phyloP scores from a whole-genome alignment of 2,329 filamentous ascomycete species.

The Neofusicoccum ribis region DNA sequence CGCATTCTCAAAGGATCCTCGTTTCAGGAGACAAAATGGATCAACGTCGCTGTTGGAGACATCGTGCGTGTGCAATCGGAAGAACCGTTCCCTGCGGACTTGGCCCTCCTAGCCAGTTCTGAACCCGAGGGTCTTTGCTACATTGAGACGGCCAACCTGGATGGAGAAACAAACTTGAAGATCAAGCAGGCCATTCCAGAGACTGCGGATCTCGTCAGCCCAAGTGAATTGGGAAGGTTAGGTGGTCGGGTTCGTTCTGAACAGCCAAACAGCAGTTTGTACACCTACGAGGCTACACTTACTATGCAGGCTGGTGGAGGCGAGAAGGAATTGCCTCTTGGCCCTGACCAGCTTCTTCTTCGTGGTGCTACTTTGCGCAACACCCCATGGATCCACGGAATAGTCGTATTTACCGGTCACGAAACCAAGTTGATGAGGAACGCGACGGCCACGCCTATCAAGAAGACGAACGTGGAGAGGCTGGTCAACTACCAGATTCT shows the following conservation, averaged over 20 bases:
- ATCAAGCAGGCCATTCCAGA: conserved; percentile 97
- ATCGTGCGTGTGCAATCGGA: conserved; percentile 92
- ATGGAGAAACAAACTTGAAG: conserved; percentile 97
- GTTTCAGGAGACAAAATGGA: conserved; percentile 89
- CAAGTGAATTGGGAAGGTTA: conserved; percentile 79
- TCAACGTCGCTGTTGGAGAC: conserved; percentile 89
- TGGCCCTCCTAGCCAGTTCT: conserved; percentile 89
- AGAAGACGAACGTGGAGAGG: conserved; percentile 91
- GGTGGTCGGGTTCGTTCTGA: conserved; percentile 88
- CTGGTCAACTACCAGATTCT: conserved; percentile 93
- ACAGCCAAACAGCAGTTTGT: conserved; percentile 96
- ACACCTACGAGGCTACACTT: conserved; percentile 95
- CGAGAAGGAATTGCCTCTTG: conserved; percentile 87
- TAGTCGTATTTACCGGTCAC: conserved; percentile 96
- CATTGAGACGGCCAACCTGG: conserved; percentile 96
- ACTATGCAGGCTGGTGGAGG: conserved; percentile 88
- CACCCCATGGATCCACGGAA: conserved; percentile 93
- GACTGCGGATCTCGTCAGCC: conserved; percentile 82
- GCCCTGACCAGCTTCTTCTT: conserved; percentile 88
- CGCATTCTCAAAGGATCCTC: conserved; percentile 77
- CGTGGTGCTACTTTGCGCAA: conserved; percentile 93
- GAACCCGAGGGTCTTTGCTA: conserved; percentile 98
- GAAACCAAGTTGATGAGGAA: conserved; percentile 99
- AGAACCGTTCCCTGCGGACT: conserved; percentile 88
- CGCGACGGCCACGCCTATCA: conserved; percentile 94